Base-by-base conservation (phyloP, 306 rosid genomes). In the Chamaecrista fasciculata region DNA sequence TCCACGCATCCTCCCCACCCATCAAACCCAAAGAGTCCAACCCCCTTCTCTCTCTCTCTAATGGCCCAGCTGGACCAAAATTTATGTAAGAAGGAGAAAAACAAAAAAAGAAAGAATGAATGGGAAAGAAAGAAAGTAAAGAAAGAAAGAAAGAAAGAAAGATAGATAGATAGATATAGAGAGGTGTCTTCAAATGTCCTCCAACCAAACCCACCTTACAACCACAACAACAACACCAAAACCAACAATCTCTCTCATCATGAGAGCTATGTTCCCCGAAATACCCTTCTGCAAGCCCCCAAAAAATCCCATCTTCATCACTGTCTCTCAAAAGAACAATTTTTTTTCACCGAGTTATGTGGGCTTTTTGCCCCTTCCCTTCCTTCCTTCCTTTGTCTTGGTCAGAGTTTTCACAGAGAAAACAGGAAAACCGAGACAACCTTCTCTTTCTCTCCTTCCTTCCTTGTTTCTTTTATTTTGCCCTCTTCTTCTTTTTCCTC, bases 211-310 rank as follows among this genome's bases (percentile, higher is more conserved):
- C 91, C 88, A 90, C 92, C 96, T 79, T 76, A 79, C 85, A 31
- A 34, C 73, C 52, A 34, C 64, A 2, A 9, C 65, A 16, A 34
- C 46, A 40, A 40, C 42, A 36, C 5, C 42, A 36, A 36, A 2
- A 31, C 2, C 36, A 31, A 31, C 43, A 70, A 43, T 62, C 47
- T 76, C 80, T 67, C 76, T 66, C 76, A 2, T 51, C 84, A 63
- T 74, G 61, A 56, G 82, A 56, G 82, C 68, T 20, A 84, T 86
- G 86, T 79, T 94, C 70, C 88, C 99, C 83, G 83, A 78, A 78
- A 80, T 95, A 31, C 99, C 99, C 99, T 87, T 87, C 99, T 95
- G 99, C 99, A 91, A 92, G 90, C 78, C 96, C 91, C 96, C 89
- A 88, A 94, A 86, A 90, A 81, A 79, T 78, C 85, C 95, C 87